Base-by-base conservation (phyloP, 2,329 filamentous ascomycete genomes). In the Talaromyces verruculosus region DNA sequence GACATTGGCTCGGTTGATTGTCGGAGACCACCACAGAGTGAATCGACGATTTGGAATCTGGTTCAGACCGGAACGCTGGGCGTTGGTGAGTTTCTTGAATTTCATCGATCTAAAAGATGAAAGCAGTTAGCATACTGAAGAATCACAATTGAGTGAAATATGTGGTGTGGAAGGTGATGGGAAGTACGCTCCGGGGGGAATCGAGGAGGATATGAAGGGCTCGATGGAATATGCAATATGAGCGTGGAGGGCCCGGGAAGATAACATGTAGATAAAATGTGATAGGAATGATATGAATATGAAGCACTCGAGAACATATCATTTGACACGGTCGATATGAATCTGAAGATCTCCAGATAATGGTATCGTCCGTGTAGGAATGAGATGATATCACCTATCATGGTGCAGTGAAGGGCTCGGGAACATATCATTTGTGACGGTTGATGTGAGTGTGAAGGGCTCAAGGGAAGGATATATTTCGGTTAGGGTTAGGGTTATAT, bases 1-100 rank as follows among this genome's bases (percentile, higher is more conserved):
- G 19, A 99, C 95, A 74, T 98, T 97, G 71, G 94, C 94, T 76
- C 94, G 86, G 80, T 97, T 96, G 78, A 96, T 96, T 0, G 92
- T 96, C 0, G 90, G 89, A 0, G 90, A 95, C 95, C 95, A 99
- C 95, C 95, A 99, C 0, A 99, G 82, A 0, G 95, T 98, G 79
- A 99, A 99, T 0, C 95, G 92, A 87, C 95, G 92, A 76, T 99
- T 99, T 0, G 95, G 95, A 76, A 99, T 99, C 75, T 99, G 95
- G 76, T 97, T 98, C 35, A 99, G 80, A 92, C 95, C 95, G 22
- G 92, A 96, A 72, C 95, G 87, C 78, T 99, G 95, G 0, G 95
- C 95, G 73, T 99, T 99, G 0, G 95, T 99, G 67, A 99, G 83
- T 79, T 99, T 99, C 81, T 99, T 99, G 85, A 97, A 99, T 71